Evolutionary conservation across 176 grass and related monocot species (phyloP), one percentile per base, ranked within the genome.

Genomic region (Aegilops bicornis): DNA sequence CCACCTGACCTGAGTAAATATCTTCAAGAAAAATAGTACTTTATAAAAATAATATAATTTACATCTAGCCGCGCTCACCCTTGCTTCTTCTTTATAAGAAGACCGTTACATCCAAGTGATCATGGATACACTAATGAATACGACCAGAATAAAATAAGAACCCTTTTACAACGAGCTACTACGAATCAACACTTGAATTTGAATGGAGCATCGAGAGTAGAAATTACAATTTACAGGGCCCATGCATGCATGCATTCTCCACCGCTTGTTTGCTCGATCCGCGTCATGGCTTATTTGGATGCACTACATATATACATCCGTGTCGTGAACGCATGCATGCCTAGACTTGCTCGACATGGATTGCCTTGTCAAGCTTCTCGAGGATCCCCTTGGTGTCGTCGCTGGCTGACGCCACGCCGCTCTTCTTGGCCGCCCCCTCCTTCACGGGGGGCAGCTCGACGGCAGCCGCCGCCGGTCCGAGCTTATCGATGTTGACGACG

Each of bases 401-500:
- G 1, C 37, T 58, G 13, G 30, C 68, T 30, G n/a, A n/a, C 10
- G 22, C 50, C 22, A 56, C 47, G 4, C 3, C 5, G 9, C 50
- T 76, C 42, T 62, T 69, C 77, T 85, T 62, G 59, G 8, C 59
- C 3, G 22, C n/a, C 59, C 59, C 59, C 59, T 39, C 33, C 31
- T 20, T 36, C 7, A 59, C 10, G 29, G 63, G n/a, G 8, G 27
- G 54, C 7, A 72, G 31, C 56, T 78, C 81, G 19, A 88, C 42
- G 27, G 36, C 36, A 6, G 36, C 12, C 7, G 47, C 48, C 15
- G 23, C 37, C 0, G 32, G 9, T 22, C 68, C 72, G 0, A 81
- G 76, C 87, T 90, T 92, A 16, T 27, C n/a, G 6, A 91, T 73
- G 11, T 75, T 79, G 39, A 90, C 64, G 39, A 86, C 74, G 48